Evolutionary conservation across 306 rosid genomes (phyloP), one percentile per base, ranked within the genome.

Genomic region (Canavalia gladiata): DNA sequence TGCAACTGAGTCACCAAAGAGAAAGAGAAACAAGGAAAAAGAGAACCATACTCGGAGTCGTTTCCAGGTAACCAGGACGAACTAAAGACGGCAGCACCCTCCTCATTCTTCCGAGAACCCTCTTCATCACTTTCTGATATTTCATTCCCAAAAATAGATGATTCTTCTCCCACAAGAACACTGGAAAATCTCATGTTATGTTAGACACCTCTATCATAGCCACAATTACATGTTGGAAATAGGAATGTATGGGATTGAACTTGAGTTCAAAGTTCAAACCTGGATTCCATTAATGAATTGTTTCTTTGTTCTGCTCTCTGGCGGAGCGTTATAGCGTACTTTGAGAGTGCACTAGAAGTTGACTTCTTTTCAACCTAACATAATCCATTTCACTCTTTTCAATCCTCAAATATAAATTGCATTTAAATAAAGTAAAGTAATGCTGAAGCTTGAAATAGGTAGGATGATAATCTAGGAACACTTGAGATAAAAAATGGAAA

Each of bases 21-120:
- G 13, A 46, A 3, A 42, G 54, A 76, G 55, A 59, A 75, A 75
- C 18, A 49, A 34, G 51, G 43, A 73, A 87, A 82, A 50, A 68
- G 39, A 74, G 37, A 55, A 56, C 13, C 87, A 63, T 89, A 95
- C 97, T 85, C 90, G 13, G 90, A 46, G 62, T 76, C 88, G 41
- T 73, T 87, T 88, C 99, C 97, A 0, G 99, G 98, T 74, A 95
- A 83, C 99, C 99, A 95, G 45, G 98, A 84, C 43, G 98, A 95
- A 71, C 89, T 86, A 86, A 95, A 93, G 77, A 82, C 88, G 18
- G 89, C 77, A 62, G 83, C 72, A 66, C 96, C 97, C 82, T 89
- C 76, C 58, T 83, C 90, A n/a, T 86, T 81, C 65, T 43, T 63
- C 41, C 67, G 73, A 41, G 37, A 68, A 76, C 81, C 90, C 49